phyloP scores from a whole-genome alignment of 176 grass and related monocot species.

The Cymbopogon citratus region DNA sequence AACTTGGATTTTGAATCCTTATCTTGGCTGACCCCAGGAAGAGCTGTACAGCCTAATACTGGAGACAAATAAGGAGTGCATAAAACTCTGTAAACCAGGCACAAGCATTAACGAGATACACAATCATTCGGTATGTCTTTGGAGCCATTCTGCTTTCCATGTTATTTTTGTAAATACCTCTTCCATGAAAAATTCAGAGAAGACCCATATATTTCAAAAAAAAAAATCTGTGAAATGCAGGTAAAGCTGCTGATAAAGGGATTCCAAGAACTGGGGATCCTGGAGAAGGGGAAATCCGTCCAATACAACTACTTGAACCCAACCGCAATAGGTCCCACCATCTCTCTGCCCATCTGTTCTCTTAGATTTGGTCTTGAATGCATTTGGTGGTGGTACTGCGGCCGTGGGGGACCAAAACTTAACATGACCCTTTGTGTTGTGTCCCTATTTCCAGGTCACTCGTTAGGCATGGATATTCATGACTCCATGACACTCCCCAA shows the following conservation, averaged over 20 bases:
- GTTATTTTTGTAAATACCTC: neutral
- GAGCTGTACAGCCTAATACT: slow-evolving; percentile 88
- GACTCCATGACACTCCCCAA: slow-evolving; percentile 48
- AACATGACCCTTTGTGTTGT: slow-evolving; percentile 5
- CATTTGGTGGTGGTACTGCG: neutral
- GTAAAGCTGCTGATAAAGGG: slow-evolving; percentile 75
- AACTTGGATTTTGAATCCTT: neutral
- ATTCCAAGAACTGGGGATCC: slow-evolving; percentile 72
- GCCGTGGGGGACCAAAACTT: neutral
- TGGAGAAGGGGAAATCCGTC: slow-evolving; percentile 54
- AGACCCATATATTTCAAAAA: neutral
- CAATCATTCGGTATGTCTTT: slow-evolving; percentile 55
- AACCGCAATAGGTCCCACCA: slow-evolving; percentile 53
- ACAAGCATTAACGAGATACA: slow-evolving; percentile 72
- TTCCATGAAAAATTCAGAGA: neutral
- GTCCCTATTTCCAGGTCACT: slow-evolving; percentile 62
- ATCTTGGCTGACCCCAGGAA: slow-evolving; percentile 48
- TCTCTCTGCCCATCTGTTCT: neutral
- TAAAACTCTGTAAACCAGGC: slow-evolving; percentile 93
- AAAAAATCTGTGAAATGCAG: slow-evolving; percentile 20
- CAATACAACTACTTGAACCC: slow-evolving; percentile 88
- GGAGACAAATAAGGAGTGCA: slow-evolving; percentile 91
- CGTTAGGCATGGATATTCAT: slow-evolving; percentile 91
- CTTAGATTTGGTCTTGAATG: slow-evolving; percentile 36
- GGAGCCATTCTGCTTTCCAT: neutral